Evolutionary conservation across 164 flowering plant species (phyloP).

Genomic region (Umbellularia californica): DNA sequence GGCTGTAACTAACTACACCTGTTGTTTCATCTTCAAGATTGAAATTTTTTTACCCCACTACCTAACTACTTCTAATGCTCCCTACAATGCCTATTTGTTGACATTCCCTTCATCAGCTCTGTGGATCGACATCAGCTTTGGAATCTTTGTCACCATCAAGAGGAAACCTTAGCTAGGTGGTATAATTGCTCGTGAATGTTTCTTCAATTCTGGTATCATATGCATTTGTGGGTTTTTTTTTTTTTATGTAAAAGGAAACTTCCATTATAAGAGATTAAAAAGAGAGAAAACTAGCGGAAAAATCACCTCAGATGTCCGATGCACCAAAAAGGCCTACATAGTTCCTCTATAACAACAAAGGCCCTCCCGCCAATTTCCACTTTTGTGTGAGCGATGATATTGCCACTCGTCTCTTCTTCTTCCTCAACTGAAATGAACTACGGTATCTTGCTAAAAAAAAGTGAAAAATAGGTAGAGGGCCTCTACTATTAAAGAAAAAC

Average conservation of each 20-base stretch:
- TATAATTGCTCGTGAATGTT: not conserved
- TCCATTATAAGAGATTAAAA: too few relatives aligned
- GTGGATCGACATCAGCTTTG: slow-evolving; percentile 10
- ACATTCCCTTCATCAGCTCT: slow-evolving; percentile 99
- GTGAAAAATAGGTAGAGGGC: too few relatives aligned
- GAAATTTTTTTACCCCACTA: slow-evolving; percentile 92
- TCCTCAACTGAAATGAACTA: too few relatives aligned
- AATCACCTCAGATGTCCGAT: too few relatives aligned
- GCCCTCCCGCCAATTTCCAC: too few relatives aligned
- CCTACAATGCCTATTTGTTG: slow-evolving; percentile 98
- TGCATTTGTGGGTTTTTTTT: not conserved
- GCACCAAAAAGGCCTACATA: too few relatives aligned
- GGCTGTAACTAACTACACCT: slow-evolving; percentile 31
- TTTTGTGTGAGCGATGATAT: too few relatives aligned
- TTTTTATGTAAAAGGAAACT: not conserved
- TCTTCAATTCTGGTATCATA: not conserved
- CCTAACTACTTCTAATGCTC: slow-evolving; percentile 76
- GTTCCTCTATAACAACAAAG: too few relatives aligned
- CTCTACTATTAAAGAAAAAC: too few relatives aligned
- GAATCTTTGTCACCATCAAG: not conserved
- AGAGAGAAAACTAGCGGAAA: too few relatives aligned
- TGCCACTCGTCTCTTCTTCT: too few relatives aligned
- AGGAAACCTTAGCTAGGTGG: not conserved
- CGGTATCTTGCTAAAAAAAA: too few relatives aligned
- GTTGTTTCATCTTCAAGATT: slow-evolving; percentile 85